A percentile compares a stretch with the other conserved stretches of the same genome.
Conservation (phyloP, 169 alveolate genomes). For the Plasmodium gallinaceum region DNA sequence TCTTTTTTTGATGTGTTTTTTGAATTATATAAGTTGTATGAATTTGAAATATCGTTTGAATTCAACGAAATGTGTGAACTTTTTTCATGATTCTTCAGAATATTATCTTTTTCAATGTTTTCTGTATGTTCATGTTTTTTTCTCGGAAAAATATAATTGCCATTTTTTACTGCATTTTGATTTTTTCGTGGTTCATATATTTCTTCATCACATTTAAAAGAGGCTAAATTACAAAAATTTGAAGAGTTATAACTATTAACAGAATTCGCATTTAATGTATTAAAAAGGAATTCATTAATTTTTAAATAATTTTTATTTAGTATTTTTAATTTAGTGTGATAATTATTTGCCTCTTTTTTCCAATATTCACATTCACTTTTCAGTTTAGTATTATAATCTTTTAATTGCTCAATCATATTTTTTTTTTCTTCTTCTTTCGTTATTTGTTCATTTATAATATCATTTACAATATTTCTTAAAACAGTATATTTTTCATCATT, state of each 20-base stretch:
- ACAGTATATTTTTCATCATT: slow-evolving; percentile 16
- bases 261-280: slow-evolving; percentile 21
- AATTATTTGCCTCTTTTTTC: slow-evolving; percentile 52
- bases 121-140: not conserved
- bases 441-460: slow-evolving; percentile 8
- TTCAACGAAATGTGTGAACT: slow-evolving; percentile 4
- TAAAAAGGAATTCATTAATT: slow-evolving; percentile 37
- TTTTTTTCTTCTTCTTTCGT: slow-evolving; percentile 29
- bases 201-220: slow-evolving; percentile 5
- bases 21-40: too few species aligned
- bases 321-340: slow-evolving; percentile 30
- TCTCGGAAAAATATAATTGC: not conserved
- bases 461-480: slow-evolving; percentile 14
- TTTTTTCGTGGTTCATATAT: not conserved
- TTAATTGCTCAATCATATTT: slow-evolving; percentile 14
- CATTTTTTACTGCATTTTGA: not conserved
- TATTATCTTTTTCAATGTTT: not conserved
- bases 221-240: not conserved
- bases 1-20: not conserved
- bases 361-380: slow-evolving; percentile 34
- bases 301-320: slow-evolving; percentile 41
- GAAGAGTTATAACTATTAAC: not conserved
- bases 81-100: not conserved
- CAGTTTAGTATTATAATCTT: slow-evolving; percentile 5
- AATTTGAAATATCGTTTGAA: not conserved